These are phyloP conservation scores for Myrica gale DNA, from an alignment of 306 rosid genomes.

Conservation along the genomic window DNA sequence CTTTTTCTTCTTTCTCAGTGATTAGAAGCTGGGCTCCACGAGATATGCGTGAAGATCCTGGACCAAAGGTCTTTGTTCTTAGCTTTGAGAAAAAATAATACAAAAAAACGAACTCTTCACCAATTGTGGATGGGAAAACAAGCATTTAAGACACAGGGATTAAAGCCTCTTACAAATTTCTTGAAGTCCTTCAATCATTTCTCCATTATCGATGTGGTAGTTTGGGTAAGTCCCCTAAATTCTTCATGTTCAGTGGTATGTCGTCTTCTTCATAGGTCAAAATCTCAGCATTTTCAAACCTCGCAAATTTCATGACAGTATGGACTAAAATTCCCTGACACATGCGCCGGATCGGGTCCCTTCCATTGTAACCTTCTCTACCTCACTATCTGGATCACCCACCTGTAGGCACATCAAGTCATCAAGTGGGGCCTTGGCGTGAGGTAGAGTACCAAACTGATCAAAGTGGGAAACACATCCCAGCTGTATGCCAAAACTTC, in stretches of 20 bases:
- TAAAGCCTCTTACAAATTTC: not conserved
- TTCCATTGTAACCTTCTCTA: not conserved
- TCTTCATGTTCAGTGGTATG: constrained; percentile 34
- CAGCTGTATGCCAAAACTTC: constrained; percentile 22
- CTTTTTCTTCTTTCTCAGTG: no score
- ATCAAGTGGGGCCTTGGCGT: not conserved
- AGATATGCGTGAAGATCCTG: not conserved
- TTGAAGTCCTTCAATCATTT: constrained; percentile 18
- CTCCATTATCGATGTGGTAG: constrained; percentile 29
- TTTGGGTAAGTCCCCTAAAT: constrained; percentile 24
- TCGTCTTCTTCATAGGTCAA: constrained; percentile 42
- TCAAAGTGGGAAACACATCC: not conserved
- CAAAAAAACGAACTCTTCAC: not conserved
- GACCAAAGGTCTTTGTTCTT: not conserved
- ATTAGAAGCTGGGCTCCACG: not conserved
- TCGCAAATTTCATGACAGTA: constrained; percentile 33
- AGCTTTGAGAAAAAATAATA: no score
- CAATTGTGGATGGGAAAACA: not conserved
- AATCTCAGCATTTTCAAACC: constrained; percentile 33
- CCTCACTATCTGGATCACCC: not conserved
- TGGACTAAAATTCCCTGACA: constrained; percentile 24
- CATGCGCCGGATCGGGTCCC: constrained; percentile 30
- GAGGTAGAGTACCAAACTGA: not conserved
- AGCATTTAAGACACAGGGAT: not conserved
- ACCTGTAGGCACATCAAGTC: not conserved